Conservation (phyloP, 345 rosid species). For the Eutrema japonicum region DNA sequence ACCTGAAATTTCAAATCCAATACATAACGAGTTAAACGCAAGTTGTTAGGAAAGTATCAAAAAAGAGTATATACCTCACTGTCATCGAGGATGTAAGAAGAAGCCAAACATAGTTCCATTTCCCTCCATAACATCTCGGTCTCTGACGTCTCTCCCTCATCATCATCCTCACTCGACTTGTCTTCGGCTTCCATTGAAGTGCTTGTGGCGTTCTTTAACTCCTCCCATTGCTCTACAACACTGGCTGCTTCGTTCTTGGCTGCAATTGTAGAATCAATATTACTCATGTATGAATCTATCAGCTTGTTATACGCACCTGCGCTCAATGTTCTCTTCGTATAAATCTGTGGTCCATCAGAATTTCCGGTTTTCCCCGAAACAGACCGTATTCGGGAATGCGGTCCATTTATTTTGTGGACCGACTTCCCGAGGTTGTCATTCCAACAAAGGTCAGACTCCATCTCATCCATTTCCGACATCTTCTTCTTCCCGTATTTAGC, state of each 20-base stretch:
- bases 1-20: slow-evolving; percentile 47
- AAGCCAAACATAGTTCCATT: slow-evolving; percentile 81
- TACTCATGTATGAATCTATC: slow-evolving; percentile 74
- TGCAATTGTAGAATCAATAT: slow-evolving; percentile 59
- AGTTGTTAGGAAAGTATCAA: background rate
- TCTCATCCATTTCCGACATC: slow-evolving; percentile 47
- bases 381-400: slow-evolving; percentile 18
- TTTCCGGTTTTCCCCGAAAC: slow-evolving; percentile 28
- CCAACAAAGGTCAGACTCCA: slow-evolving; percentile 52
- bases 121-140: slow-evolving; percentile 81
- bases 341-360: slow-evolving; percentile 46
- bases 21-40: background rate
- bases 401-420: slow-evolving; percentile 8
- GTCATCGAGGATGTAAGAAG: slow-evolving; percentile 73
- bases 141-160: slow-evolving; percentile 60
- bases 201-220: slow-evolving; percentile 54
- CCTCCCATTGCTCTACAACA: slow-evolving; percentile 69
- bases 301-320: slow-evolving; percentile 75
- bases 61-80: slow-evolving; percentile 53
- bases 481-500: slow-evolving; percentile 34
- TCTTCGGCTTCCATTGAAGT: slow-evolving; percentile 41
- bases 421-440: slow-evolving; percentile 42
- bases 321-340: slow-evolving; percentile 56
- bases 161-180: slow-evolving; percentile 42
- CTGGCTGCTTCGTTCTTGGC: slow-evolving; percentile 51